These are phyloP conservation scores for Ophiostoma pallidulum DNA, from an alignment of 2,329 filamentous ascomycete species.

Conservation along the genomic window DNA sequence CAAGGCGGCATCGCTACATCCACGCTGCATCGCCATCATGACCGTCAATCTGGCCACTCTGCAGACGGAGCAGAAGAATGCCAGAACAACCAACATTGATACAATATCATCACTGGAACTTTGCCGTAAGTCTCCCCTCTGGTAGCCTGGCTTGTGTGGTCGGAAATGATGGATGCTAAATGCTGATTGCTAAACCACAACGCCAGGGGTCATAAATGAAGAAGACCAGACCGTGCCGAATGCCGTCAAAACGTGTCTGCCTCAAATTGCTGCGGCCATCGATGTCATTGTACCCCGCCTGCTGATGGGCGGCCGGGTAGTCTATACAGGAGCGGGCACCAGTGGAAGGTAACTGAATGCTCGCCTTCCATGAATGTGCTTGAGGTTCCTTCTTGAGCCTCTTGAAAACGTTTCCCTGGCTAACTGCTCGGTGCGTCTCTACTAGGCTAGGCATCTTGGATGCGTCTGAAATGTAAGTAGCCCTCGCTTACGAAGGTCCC, in stretches of 20 bases:
- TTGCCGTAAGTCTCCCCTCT: too few relatives aligned
- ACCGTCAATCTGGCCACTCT: too few relatives aligned
- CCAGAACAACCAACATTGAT: too few relatives aligned
- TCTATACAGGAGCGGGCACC: conserved; percentile 34
- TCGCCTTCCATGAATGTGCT: neutral
- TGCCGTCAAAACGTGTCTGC: conserved; percentile 24
- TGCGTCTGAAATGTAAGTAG: conserved; percentile 33
- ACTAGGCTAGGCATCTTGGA: conserved; percentile 22
- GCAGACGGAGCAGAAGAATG: too few relatives aligned
- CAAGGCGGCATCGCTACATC: too few relatives aligned
- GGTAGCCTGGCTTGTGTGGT: too few relatives aligned
- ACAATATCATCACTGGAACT: too few relatives aligned
- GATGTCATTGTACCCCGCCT: conserved; percentile 25
- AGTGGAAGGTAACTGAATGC: conserved; percentile 28
- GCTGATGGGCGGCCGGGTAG: conserved; percentile 25
- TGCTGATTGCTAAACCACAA: too few relatives aligned
- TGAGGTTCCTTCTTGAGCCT: neutral
- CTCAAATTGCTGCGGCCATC: conserved; percentile 26
- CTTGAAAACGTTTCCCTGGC: neutral
- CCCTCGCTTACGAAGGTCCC: too few relatives aligned
- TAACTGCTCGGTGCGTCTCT: too few relatives aligned
- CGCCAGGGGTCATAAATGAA: conserved; percentile 23
- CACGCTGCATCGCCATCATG: too few relatives aligned
- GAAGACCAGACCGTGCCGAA: conserved; percentile 27
- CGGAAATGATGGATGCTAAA: too few relatives aligned